Base-by-base conservation (phyloP, 2,329 filamentous ascomycete species). In the Pyrenophora seminiperda region DNA sequence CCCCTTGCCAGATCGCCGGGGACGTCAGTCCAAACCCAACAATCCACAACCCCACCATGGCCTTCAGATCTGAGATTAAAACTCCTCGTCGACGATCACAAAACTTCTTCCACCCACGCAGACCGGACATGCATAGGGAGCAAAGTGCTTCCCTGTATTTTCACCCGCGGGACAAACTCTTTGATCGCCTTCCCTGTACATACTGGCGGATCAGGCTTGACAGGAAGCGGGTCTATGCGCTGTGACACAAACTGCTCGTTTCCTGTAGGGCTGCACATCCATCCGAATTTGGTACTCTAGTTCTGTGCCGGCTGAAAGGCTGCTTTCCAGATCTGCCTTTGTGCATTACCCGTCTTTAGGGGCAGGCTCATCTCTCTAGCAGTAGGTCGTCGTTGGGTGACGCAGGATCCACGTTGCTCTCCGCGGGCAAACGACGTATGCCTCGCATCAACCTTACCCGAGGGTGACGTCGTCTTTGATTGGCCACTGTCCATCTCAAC, bases 1-100 rank as follows among this genome's bases (percentile, higher is more conserved):
- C 30, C 39, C 43, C 31, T 18, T 41, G 33, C 42, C 42, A 54
- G 42, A 47, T 43, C 42, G 47, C 39, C 38, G 47, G 42, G 42
- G 34, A 39, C 40, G 22, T 37, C 37, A 41, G 19, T 20, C 29
- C 37, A 17, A 37, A 17, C 13, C 36, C 31, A 31, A 14, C 19
- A 20, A 41, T 22, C 41, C 38, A 41, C 20, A 15, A 11, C 36
- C 19, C 15, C 36, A 37, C 33, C 27, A 30, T 13, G 9, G 27
- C n/a, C 18, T 24, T 52, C 30, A 38, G 17, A 44, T 51, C 39
- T 41, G 10, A 43, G 32, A 43, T 54, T 11, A 11, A 38, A 36
- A 37, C 34, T 51, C 31, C 40, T 47, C 47, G 42, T 41, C 17
- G 39, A 32, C 38, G 39, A 52, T 38, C 31, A 7, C 14, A 18